A percentile compares a stretch with the other conserved stretches of the same genome.
Evolutionary conservation across 495 filamentous ascomycete species (phyloP).

Genomic region (Ramalina intermedia): DNA sequence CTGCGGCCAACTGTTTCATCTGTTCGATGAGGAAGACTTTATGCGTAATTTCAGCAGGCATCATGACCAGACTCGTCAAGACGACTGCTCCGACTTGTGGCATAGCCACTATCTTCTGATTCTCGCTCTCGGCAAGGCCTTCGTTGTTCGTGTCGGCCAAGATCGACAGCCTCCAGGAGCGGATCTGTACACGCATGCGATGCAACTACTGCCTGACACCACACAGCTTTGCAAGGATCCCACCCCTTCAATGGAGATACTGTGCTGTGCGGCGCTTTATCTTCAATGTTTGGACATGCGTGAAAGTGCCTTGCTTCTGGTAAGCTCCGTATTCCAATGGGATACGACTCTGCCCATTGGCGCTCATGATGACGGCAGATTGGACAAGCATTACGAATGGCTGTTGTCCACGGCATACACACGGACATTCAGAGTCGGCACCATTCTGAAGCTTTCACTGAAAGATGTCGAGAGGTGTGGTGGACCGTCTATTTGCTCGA

Average conservation of each 20-base stretch:
- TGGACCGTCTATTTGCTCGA: too few species aligned
- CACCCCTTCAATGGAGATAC: slow-evolving; percentile 25
- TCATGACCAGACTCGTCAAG: slow-evolving; percentile 19
- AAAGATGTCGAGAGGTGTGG: too few species aligned
- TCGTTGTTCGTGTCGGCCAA: slow-evolving; percentile 23
- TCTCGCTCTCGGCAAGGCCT: slow-evolving; percentile 30
- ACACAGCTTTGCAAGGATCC: slow-evolving; percentile 23
- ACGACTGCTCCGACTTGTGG: slow-evolving; percentile 21
- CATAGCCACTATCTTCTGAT: slow-evolving; percentile 32
- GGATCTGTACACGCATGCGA: slow-evolving; percentile 26
- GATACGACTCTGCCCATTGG: too few species aligned
- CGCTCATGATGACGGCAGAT: too few species aligned
- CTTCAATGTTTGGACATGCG: too few species aligned
- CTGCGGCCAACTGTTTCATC: slow-evolving; percentile 27
- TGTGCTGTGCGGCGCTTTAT: too few species aligned
- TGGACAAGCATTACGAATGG: too few species aligned
- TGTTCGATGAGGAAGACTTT: slow-evolving; percentile 29
- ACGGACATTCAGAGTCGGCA: too few species aligned
- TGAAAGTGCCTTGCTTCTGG: too few species aligned
- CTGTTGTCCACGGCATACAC: too few species aligned
- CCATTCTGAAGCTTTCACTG: too few species aligned
- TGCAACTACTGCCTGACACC: slow-evolving; percentile 26
- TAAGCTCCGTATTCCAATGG: too few species aligned
- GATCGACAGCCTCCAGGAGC: slow-evolving; percentile 22
- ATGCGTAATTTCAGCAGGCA: slow-evolving; percentile 25